Evolutionary conservation across 306 rosid species (phyloP), one percentile per base, ranked within the genome.

Genomic region (Cicer arietinum): DNA sequence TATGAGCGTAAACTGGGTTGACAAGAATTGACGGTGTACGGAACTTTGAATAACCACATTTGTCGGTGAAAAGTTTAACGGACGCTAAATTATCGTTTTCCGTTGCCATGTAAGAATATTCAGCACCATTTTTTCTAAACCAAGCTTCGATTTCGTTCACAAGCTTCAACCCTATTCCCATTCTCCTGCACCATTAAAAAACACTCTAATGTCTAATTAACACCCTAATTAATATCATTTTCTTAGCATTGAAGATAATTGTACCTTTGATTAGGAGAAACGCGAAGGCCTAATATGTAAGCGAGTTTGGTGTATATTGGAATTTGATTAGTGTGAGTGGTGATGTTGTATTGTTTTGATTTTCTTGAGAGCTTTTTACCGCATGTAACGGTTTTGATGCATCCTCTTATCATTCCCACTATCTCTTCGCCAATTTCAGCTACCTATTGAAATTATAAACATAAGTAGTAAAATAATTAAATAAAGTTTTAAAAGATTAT

Each of bases 321-420:
- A 40, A 87, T 71, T 3, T 83, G 84, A 35, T 79, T 89, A 6
- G 53, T 4, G 10, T 58, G 4, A 30, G 54, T 44, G 53, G 12
- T 8, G 42, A 44, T 35, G 53, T 14, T 6, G 74, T 14, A 14
- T 14, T 67, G 64, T 57, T 85, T 89, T 3, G 67, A 78, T 45
- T 61, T 78, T 61, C 97, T 86, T 22, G 96, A 78, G 61, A 72
- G 73, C 16, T 82, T 90, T 63, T 80, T 85, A 14, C 97, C 95
- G 62, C 96, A 91, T 9, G 99, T 83, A 39, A 92, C 97, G 30
- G 90, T 92, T 80, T 94, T 94, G 80, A 92, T 92, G 86, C 99
- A 94, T 10, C 97, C 99, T 48, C 99, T 87, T 30, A 94, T 89
- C 91, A 94, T 85, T 12, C 99, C 99, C 0, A 92, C 95, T 12